phyloP scores from a whole-genome alignment of 129 eudicot genomes.

The Tagetes patula region DNA sequence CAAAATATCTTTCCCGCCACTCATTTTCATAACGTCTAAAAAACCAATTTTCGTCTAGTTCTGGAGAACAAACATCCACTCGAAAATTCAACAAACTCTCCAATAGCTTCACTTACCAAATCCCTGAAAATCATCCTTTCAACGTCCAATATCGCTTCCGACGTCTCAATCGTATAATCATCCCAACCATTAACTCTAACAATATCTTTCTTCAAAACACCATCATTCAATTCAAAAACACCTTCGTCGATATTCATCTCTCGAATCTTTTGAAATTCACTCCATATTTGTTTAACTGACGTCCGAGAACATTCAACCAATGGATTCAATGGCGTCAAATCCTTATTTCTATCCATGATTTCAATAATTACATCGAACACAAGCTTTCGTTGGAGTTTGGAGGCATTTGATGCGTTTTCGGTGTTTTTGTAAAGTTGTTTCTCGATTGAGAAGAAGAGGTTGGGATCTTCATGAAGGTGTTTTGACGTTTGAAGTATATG shows the following conservation, averaged over 20 bases:
- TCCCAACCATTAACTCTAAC: conserved; percentile 60
- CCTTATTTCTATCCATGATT: conserved; percentile 48
- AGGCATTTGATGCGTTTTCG: conserved; percentile 43
- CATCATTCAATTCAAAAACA: conserved; percentile 48
- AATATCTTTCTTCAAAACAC: conserved; percentile 64
- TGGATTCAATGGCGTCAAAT: conserved; percentile 72
- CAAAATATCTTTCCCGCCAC: not conserved
- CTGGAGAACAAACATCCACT: conserved; percentile 36
- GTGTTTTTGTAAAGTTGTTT: conserved; percentile 51
- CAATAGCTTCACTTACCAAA: conserved; percentile 59
- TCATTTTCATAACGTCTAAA: conserved; percentile 29
- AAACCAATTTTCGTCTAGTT: conserved; percentile 73
- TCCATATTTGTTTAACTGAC: conserved; percentile 53
- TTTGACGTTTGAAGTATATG: conserved; percentile 52
- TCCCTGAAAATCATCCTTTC: conserved; percentile 85
- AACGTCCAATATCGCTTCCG: conserved; percentile 65
- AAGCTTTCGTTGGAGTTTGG: conserved; percentile 67
- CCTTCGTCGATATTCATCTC: conserved; percentile 41
- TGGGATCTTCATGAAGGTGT: conserved; percentile 50
- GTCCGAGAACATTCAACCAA: conserved; percentile 15
- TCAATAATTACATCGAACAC: conserved; percentile 62
- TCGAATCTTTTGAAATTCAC: conserved; percentile 55
- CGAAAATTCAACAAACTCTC: conserved; percentile 54
- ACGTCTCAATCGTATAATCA: conserved; percentile 56
- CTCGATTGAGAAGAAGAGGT: conserved; percentile 53